Evolutionary conservation across 305 asterid species (phyloP), one percentile per base, ranked within the genome.

Genomic region (Solanum hybrid): DNA sequence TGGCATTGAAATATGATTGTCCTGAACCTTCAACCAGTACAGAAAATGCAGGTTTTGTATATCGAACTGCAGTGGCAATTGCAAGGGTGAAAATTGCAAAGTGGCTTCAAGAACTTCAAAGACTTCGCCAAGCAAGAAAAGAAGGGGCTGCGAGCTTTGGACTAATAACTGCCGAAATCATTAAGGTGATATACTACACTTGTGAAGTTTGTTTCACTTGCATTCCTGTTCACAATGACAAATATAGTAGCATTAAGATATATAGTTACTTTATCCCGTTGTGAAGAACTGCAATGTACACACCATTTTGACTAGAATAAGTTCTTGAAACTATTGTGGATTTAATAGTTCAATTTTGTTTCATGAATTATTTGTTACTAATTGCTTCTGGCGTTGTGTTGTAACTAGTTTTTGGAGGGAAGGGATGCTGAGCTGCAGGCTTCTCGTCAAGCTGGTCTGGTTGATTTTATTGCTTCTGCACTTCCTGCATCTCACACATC

Each of bases 31-130:
- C 96, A 64, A 90, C 91, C 91, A 96, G 96, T 84, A 89, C 91
- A 81, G 99, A 98, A 92, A 93, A 93, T 92, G 93, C 95, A 91
- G 95, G 98, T 88, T 96, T 96, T 92, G 98, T 97, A 32, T 95
- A 94, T 93, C 92, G 99, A 93, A 93, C 97, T 90, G 94, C 99
- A 31, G 95, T 94, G 81, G 98, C 96, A 89, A 98, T 96, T 93
- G 99, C 99, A 77, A 95, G 97, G 93, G 96, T 92, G 38, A 98
- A 98, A 94, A 93, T 98, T 78, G 95, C 94, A 51, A 95, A 95
- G 92, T 98, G 98, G 99, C 92, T 98, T 91, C 99, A 98, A 94
- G 99, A 98, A 92, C 95, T 98, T 91, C 99, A 98, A 90, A 96
- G 94, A 86, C 98, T 94, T 89, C 97, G 99, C 69, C 99, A 98